Conservation (phyloP, 1,139 yeast species). For the Insectozyma bohioensis region DNA sequence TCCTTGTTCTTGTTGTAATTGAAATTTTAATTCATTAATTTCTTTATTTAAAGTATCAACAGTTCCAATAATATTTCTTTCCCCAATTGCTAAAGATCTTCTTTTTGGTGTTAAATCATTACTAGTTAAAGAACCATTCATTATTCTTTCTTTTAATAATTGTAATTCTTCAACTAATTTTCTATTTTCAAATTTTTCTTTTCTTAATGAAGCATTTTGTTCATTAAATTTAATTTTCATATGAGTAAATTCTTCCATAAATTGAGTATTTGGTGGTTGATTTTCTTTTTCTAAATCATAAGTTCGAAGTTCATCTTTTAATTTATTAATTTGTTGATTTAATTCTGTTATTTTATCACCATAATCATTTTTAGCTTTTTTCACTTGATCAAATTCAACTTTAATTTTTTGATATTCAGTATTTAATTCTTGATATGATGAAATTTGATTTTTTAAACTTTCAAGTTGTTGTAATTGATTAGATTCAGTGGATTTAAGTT, state of each 20-base stretch:
- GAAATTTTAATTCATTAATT: conserved; percentile 34
- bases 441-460: conserved; percentile 3
- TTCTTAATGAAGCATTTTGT: conserved; percentile 48
- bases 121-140: conserved; percentile 21
- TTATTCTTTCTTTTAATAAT: conserved; percentile 47
- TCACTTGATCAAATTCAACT: conserved; percentile 36
- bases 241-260: conserved; percentile 47
- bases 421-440: conserved; percentile 15
- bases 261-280: conserved; percentile 34
- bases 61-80: conserved; percentile 21
- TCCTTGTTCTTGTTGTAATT: conserved; percentile 42
- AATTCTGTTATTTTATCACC: conserved; percentile 26
- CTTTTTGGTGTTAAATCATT: conserved; percentile 25
- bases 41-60: conserved; percentile 29
- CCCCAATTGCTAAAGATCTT: conserved; percentile 38
- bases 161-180: conserved; percentile 58
- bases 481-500: conserved; percentile 7
- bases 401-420: conserved; percentile 23
- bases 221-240: conserved; percentile 56
- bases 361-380: conserved; percentile 26
- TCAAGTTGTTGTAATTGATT: conserved; percentile 10
- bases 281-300: conserved; percentile 37
- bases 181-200: conserved; percentile 54
- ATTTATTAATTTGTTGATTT: conserved; percentile 21
- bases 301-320: conserved; percentile 20